phyloP scores from a whole-genome alignment of 805 yeast species.

The Lachancea quebecensis region DNA sequence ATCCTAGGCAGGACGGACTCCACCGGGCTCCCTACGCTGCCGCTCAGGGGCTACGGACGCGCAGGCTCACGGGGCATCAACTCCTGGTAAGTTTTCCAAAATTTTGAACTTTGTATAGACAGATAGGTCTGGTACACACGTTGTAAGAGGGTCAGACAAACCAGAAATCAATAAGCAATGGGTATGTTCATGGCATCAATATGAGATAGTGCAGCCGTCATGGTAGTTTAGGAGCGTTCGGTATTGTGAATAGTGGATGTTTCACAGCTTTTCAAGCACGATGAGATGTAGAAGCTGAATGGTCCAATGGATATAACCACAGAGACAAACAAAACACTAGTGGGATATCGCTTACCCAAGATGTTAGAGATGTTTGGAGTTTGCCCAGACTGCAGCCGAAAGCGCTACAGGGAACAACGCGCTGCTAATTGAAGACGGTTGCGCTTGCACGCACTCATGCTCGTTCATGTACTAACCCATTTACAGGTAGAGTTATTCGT shows the following conservation, averaged over 20 bases:
- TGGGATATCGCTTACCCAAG: too few relatives aligned
- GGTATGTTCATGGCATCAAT: conserved; percentile 23
- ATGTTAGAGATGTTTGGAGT: too few relatives aligned
- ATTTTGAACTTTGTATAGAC: background rate
- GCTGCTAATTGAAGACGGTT: too few relatives aligned
- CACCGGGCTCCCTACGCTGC: background rate
- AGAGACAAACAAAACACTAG: too few relatives aligned
- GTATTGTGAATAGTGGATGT: background rate
- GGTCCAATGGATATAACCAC: too few relatives aligned
- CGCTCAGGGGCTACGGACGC: background rate
- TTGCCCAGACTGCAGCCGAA: too few relatives aligned
- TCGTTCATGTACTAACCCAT: conserved; percentile 14
- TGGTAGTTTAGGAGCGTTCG: background rate
- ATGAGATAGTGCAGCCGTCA: background rate
- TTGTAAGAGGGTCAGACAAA: conserved; percentile 12
- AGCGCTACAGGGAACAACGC: too few relatives aligned
- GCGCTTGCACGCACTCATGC: too few relatives aligned
- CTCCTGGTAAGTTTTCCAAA: conserved; percentile 2
- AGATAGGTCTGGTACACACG: background rate
- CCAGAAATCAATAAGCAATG: conserved; percentile 32
- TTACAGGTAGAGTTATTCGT: conserved; percentile 97
- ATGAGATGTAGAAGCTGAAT: too few relatives aligned
- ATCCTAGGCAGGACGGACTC: background rate
- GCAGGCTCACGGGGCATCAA: background rate
- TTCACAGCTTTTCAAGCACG: background rate